phyloP scores from a whole-genome alignment of 768 basidiomycete genomes.

The Tricholoma furcatifolium region DNA sequence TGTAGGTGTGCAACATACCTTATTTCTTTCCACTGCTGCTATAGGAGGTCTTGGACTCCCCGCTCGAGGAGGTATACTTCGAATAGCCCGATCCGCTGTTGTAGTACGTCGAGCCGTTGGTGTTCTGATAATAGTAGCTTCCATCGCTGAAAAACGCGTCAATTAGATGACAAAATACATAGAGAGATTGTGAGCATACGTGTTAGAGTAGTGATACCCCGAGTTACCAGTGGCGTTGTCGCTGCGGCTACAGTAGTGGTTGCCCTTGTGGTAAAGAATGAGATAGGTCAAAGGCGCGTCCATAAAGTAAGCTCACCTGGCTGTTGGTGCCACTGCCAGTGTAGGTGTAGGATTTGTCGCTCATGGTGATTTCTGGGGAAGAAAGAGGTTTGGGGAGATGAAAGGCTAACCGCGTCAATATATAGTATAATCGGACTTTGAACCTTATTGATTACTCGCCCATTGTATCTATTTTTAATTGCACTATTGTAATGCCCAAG shows the following conservation, averaged over 20 bases:
- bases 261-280: conserved; percentile 39
- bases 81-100: conserved; percentile 46
- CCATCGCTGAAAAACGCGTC: conserved; percentile 36
- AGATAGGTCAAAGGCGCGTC: background rate
- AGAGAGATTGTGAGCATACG: conserved; percentile 28
- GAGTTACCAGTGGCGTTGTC: conserved; percentile 34
- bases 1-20: background rate
- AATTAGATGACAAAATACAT: background rate
- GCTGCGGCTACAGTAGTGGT: conserved; percentile 58
- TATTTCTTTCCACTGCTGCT: background rate
- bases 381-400: background rate
- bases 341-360: conserved; percentile 34
- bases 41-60: conserved; percentile 22
- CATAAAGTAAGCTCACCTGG: conserved; percentile 33
- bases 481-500: no score
- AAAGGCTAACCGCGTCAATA: background rate
- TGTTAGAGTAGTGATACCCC: conserved; percentile 65
- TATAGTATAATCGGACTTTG: background rate
- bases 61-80: conserved; percentile 49
- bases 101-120: conserved; percentile 61
- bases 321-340: conserved; percentile 51
- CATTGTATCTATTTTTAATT: background rate
- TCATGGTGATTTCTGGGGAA: conserved; percentile 1
- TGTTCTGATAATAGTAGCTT: conserved; percentile 63
- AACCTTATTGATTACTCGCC: background rate